Evolutionary conservation across 805 yeast species (phyloP), one percentile per base, ranked within the genome.

Genomic region (Nakazawaea sp.): DNA sequence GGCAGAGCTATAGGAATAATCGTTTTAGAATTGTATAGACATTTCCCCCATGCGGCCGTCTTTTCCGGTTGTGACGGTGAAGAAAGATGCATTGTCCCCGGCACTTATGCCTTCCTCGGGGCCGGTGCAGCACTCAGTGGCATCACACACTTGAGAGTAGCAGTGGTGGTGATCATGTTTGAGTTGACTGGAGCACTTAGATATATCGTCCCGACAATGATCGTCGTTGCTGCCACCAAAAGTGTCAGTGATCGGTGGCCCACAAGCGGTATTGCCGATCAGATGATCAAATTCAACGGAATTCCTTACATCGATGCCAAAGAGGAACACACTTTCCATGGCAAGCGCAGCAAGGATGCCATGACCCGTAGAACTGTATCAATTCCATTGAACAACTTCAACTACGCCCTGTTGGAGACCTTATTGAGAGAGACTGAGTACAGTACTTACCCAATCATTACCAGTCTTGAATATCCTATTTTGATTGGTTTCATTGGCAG

Each of bases 41-140:
- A 61, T 2, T 56, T 58, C 32, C 70, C 72, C 2, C 50, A 58
- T 25, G 44, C 59, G 5, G 16, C 43, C 4, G 40, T 62, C 13
- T 70, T 71, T 43, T 16, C 53, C 1, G 20, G 57, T 2, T 71
- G 76, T 29, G 54, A 64, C 5, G 52, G 43, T 17, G 50, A 44
- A n/a, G 61, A 56, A 0, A 55, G 52, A 2, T 86, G 95, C 48
- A 78, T 92, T 24, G 85, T 88, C 9, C 92, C 97, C 0, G 98
- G 97, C 0, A 83, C 96, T 0, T 92, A 90, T 57, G 96, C 98
- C 0, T 83, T 90, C 45, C 63, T 92, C 20, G 99, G 98, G 3
- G 97, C 99, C 0, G 97, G 90, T 0, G 95, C 97, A 3, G 83
- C 96, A 0, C 66, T 92, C 31, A 78, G 94, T 55, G 99, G 99